These are phyloP conservation scores for Trichosporon ovoides DNA, from an alignment of 1,284 basidiomycete species.

Conservation along the genomic window DNA sequence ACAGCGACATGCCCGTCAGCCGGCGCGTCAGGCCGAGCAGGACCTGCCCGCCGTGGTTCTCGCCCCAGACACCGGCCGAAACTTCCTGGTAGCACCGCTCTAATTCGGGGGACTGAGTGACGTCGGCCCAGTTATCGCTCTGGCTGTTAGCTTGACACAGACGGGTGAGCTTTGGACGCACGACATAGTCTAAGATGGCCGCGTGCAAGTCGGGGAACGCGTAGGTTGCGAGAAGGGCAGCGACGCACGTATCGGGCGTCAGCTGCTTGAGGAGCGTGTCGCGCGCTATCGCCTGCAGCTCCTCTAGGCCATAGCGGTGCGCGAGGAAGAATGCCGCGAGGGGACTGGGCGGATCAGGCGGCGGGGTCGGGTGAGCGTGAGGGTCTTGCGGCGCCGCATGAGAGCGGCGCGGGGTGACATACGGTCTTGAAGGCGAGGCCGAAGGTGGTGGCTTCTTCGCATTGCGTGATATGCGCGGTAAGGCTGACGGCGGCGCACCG, in stretches of 20 bases:
- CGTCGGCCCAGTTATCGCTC: slow-evolving; percentile 32
- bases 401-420: slow-evolving; percentile 35
- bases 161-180: too few relatives aligned
- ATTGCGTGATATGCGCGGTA: slow-evolving; percentile 2
- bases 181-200: slow-evolving; percentile 37
- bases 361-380: slow-evolving; percentile 62
- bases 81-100: slow-evolving; percentile 41
- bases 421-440: not conserved
- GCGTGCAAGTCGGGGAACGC: slow-evolving; percentile 36
- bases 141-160: too few relatives aligned
- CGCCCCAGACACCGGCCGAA: slow-evolving; percentile 40
- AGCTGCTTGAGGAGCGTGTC: slow-evolving; percentile 71
- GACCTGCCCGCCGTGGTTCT: slow-evolving; percentile 32
- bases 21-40: slow-evolving; percentile 27
- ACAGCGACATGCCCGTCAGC: slow-evolving; percentile 12
- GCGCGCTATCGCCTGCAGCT: slow-evolving; percentile 61
- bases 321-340: slow-evolving; percentile 74
- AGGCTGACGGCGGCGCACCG: not conserved
- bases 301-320: slow-evolving; percentile 68
- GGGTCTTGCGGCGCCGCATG: slow-evolving; percentile 59
- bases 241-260: slow-evolving; percentile 65
- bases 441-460: not conserved
- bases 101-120: slow-evolving; percentile 32
- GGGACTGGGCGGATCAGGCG: slow-evolving; percentile 54
- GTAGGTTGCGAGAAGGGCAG: slow-evolving; percentile 53